Evolutionary conservation across 371 early-diverging fungal species (phyloP), one percentile per base, ranked within the genome.

Genomic region (Mycotypha africana): DNA sequence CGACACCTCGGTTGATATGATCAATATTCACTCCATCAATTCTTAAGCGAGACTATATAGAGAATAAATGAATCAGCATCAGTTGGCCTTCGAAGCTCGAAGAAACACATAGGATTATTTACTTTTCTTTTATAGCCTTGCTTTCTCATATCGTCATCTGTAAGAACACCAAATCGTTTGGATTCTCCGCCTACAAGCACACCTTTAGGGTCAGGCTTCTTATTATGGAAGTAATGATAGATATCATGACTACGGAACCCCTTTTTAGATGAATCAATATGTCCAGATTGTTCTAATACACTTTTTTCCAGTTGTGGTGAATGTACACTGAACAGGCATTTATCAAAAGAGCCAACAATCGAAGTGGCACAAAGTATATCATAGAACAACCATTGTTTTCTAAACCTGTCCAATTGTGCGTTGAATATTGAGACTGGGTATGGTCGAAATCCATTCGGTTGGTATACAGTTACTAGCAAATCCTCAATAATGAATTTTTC

Each of bases 351-450:
- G 6, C 98, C 98, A 1, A 91, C 89, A 49, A 94, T 85, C 0
- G 88, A 85, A 26, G 90, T 86, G 1, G 97, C 97, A 47, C 88
- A 84, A 24, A 97, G 64, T 21, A 91, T 59, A 51, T 97, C 98
- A 57, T 91, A 93, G 36, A 93, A 80, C 8, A 96, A 58, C 94
- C 95, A 97, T 61, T 91, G 93, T 51, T 88, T 85, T 17, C 98
- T 65, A 38, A 97, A 84, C 24, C 65, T 65, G 11, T 91, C 89
- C 37, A 93, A 57, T 44, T 85, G 84, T 11, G 91, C 94, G 22
- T 82, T 76, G 54, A 92, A 93, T 16, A 97, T 84, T 0, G 93
- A 88, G 1, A 96, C 69, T 1, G 88, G 82, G 44, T 85, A 91
- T 1, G 97, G 95, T 32, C 95, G 78, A 66, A 94, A 93, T 14